Percentiles rank a stretch among this genome's conserved stretches.
Conservation (phyloP, 768 basidiomycete genomes). For the Fomitopsis serialis region DNA sequence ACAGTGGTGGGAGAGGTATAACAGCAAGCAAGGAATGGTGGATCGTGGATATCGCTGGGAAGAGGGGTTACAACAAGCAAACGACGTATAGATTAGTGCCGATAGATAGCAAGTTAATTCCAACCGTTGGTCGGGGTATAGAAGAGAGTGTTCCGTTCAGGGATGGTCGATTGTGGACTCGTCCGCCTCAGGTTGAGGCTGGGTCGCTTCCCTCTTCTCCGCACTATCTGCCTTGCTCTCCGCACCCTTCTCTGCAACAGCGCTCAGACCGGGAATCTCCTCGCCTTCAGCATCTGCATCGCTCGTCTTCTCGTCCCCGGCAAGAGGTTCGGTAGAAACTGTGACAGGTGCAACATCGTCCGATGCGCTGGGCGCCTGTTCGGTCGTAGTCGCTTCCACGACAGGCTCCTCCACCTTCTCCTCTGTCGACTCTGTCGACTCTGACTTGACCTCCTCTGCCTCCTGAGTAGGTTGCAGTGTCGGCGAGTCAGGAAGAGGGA, state of each 20-base stretch:
- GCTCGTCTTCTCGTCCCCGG: neutral
- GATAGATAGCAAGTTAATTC: slow-evolving; percentile 6
- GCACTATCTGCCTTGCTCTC: neutral
- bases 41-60: neutral
- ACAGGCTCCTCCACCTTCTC: neutral
- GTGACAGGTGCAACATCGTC: neutral
- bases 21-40: neutral
- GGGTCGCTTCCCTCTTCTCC: neutral
- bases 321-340: neutral
- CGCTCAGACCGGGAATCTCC: slow-evolving; percentile 14
- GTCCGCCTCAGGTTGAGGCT: neutral
- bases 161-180: neutral
- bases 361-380: neutral
- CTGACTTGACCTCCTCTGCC: neutral
- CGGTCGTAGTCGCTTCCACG: neutral
- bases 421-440: neutral
- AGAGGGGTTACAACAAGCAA: neutral
- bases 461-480: slow-evolving; percentile 9
- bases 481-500: slow-evolving; percentile 36
- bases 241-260: neutral
- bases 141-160: too few species aligned
- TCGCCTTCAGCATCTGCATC: slow-evolving; percentile 4
- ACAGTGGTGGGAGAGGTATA: too few species aligned
- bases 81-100: slow-evolving; percentile 11
- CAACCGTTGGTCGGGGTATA: neutral